Conservation (phyloP, 2,329 filamentous ascomycete genomes). For the Fusarium caatingaense region DNA sequence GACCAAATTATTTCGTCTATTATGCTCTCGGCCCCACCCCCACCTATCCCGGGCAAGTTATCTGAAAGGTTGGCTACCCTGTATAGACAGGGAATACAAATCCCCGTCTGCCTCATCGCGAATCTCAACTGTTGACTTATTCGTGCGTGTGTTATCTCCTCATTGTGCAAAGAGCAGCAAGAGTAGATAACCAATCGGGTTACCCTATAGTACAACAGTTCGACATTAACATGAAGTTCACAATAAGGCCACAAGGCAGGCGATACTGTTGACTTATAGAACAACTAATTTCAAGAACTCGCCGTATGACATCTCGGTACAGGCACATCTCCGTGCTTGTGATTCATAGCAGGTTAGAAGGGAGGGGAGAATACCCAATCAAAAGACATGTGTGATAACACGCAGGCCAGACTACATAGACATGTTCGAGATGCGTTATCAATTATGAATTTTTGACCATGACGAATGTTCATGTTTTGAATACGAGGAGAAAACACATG, state of each 20-base stretch:
- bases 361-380: neutral
- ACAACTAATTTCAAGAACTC: neutral
- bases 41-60: neutral
- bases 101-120: neutral
- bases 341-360: neutral
- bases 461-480: conserved; percentile 1
- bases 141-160: too few species aligned
- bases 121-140: too few species aligned
- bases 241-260: too few species aligned
- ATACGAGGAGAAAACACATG: conserved; percentile 10
- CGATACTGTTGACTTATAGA: neutral
- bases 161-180: too few species aligned
- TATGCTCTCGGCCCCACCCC: conserved; percentile 1
- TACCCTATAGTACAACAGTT: too few species aligned
- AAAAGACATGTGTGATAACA: neutral
- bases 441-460: neutral
- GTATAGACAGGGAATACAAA: neutral
- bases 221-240: too few species aligned
- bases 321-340: neutral
- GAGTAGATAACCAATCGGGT: too few species aligned
- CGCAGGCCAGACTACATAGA: neutral
- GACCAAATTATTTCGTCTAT: too few species aligned
- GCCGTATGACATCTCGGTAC: too few species aligned
- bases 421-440: neutral
- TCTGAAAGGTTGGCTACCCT: conserved; percentile 3